Evolutionary conservation across 2,329 filamentous ascomycete genomes (phyloP).

Genomic region (Cladophialophora carrionii): DNA sequence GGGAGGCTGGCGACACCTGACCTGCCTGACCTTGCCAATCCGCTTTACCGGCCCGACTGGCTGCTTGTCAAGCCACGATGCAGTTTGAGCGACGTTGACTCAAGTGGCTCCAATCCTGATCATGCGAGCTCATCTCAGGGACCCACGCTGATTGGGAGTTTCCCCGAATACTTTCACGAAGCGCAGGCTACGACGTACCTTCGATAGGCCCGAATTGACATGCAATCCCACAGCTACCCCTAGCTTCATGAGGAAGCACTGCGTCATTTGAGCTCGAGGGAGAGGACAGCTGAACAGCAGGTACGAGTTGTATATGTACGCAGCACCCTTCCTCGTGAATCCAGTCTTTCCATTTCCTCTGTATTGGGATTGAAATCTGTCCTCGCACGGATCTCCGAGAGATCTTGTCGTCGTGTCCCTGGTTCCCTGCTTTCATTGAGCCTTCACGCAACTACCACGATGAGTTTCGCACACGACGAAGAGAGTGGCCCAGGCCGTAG

Average conservation of each 20-base stretch:
- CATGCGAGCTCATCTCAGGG: constrained; percentile 12
- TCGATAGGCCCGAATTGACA: constrained; percentile 25
- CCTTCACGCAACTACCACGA: constrained; percentile 12
- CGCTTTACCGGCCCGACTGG: constrained; percentile 7
- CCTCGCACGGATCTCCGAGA: neutral
- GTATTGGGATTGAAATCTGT: constrained; percentile 1
- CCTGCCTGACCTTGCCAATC: constrained; percentile 8
- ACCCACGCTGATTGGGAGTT: constrained; percentile 19
- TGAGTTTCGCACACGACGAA: constrained; percentile 34
- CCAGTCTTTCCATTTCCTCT: neutral
- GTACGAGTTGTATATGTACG: constrained; percentile 20
- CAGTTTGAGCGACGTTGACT: constrained; percentile 19
- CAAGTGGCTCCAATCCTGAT: constrained; percentile 11
- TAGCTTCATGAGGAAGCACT: constrained; percentile 2
- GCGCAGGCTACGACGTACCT: neutral
- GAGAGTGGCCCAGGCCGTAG: constrained; percentile 32
- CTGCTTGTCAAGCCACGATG: constrained; percentile 12
- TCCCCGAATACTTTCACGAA: constrained; percentile 1
- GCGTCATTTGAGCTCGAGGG: constrained; percentile 27
- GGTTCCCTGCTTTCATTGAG: neutral
- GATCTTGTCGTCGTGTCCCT: neutral
- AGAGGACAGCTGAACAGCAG: constrained; percentile 8
- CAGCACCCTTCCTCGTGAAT: neutral
- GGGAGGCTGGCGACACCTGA: constrained; percentile 11
- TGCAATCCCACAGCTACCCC: constrained; percentile 11